Evolutionary conservation across 1,284 basidiomycete species (phyloP).

Genomic region (Gomphus sp.): DNA sequence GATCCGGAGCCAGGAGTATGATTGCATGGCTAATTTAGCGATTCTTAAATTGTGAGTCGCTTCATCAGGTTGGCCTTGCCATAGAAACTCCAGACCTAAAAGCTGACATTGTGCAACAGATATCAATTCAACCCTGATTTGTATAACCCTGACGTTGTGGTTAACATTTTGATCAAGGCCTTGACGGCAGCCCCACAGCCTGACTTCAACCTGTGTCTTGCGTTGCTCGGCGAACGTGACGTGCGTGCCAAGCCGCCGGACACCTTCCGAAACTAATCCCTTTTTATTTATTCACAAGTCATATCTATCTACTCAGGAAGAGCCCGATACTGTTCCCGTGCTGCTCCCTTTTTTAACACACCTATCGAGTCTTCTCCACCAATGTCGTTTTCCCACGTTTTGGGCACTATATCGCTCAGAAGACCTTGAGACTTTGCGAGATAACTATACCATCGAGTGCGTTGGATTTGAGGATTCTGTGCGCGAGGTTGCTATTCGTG

Average conservation of each 20-base stretch:
- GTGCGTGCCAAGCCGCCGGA: conserved; percentile 10
- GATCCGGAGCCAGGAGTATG: conserved; percentile 83
- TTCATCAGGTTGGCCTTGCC: conserved; percentile 6
- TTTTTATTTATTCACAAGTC: conserved; percentile 9
- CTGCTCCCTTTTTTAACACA: conserved; percentile 70
- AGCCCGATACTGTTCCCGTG: conserved; percentile 67
- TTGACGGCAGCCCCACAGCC: conserved; percentile 76
- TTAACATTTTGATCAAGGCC: conserved; percentile 92
- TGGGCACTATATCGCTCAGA: conserved; percentile 70
- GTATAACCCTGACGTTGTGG: conserved; percentile 86
- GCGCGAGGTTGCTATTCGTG: conserved; percentile 65
- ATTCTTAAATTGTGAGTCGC: conserved; percentile 72
- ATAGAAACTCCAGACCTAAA: not conserved
- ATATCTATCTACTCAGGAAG: conserved; percentile 51
- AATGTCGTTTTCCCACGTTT: conserved; percentile 87
- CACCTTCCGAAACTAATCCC: not conserved
- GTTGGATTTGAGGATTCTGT: conserved; percentile 77
- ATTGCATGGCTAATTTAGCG: conserved; percentile 87
- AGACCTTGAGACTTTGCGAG: conserved; percentile 59
- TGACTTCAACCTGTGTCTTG: conserved; percentile 91
- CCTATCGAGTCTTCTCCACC: conserved; percentile 71
- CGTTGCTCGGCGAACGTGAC: conserved; percentile 72
- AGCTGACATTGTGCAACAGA: conserved; percentile 29
- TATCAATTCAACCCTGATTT: conserved; percentile 96
- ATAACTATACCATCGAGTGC: conserved; percentile 79